phyloP scores from a whole-genome alignment of 306 rosid species.

The Cucurbita argyrosperma region DNA sequence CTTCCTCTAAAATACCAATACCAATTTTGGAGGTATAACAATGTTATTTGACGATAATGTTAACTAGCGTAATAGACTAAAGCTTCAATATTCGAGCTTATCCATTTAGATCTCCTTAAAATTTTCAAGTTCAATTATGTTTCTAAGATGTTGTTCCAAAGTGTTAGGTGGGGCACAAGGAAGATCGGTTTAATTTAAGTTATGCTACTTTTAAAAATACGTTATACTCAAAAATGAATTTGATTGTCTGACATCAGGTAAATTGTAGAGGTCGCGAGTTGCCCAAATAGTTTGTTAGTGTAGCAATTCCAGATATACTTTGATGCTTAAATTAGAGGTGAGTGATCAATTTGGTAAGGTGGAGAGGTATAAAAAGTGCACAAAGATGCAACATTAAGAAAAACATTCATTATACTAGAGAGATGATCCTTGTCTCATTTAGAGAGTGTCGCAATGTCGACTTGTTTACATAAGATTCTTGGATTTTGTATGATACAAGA shows the following conservation, averaged over 20 bases:
- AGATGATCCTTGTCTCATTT: too few relatives aligned
- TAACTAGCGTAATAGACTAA: too few relatives aligned
- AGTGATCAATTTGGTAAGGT: neutral
- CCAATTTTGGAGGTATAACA: too few relatives aligned
- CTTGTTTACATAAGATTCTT: neutral
- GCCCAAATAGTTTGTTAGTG: neutral
- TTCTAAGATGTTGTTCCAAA: too few relatives aligned
- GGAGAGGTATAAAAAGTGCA: neutral
- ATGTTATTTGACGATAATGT: too few relatives aligned
- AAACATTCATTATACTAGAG: neutral
- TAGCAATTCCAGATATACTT: too few relatives aligned
- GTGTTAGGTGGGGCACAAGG: too few relatives aligned
- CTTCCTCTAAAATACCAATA: neutral
- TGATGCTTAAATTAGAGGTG: too few relatives aligned
- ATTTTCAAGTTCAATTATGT: too few relatives aligned
- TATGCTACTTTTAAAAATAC: neutral
- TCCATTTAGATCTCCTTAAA: too few relatives aligned
- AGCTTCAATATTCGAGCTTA: too few relatives aligned
- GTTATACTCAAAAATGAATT: neutral
- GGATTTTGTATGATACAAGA: neutral
- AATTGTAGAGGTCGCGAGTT: neutral
- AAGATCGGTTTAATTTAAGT: neutral
- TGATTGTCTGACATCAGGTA: neutral
- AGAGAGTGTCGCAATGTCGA: neutral
- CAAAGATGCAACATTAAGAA: neutral